Conservation (phyloP, 116 monocot species). For the Trichopus zeylanicus region DNA sequence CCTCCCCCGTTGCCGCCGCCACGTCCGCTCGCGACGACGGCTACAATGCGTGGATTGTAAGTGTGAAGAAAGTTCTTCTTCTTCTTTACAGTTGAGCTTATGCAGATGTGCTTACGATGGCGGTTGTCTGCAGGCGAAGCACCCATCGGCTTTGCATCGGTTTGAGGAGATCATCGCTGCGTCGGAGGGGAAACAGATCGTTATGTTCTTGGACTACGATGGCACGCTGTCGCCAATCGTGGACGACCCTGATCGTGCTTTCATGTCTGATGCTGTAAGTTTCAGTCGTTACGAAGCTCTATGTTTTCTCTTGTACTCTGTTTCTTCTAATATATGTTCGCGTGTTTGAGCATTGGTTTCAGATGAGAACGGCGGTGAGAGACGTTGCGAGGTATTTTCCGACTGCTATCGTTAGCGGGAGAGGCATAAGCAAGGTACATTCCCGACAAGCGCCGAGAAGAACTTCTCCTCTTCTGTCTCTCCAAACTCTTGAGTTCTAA, state of each 20-base stretch:
- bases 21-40: background rate
- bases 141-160: conserved; percentile 67
- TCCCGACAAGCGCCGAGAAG: too few relatives aligned
- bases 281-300: background rate
- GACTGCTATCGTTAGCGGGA: conserved; percentile 81
- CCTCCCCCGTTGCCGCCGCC: background rate
- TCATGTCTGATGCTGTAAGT: conserved; percentile 79
- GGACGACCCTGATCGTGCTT: conserved; percentile 75
- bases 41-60: conserved; percentile 12
- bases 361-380: conserved; percentile 87
- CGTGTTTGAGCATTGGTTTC: conserved; percentile 1
- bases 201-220: conserved; percentile 90
- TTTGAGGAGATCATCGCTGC: conserved; percentile 60
- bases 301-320: background rate
- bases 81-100: background rate
- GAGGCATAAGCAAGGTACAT: conserved; percentile 75
- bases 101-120: too few relatives aligned
- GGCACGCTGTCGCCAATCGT: conserved; percentile 93
- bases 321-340: background rate
- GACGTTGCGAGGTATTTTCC: conserved; percentile 69
- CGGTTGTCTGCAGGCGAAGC: conserved; percentile 18
- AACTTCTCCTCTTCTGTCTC: background rate
- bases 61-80: background rate
- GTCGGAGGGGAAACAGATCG: conserved; percentile 68
- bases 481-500: background rate